phyloP scores from a whole-genome alignment of 148 eudicot genomes.

The Rhododendron kiyosumense region DNA sequence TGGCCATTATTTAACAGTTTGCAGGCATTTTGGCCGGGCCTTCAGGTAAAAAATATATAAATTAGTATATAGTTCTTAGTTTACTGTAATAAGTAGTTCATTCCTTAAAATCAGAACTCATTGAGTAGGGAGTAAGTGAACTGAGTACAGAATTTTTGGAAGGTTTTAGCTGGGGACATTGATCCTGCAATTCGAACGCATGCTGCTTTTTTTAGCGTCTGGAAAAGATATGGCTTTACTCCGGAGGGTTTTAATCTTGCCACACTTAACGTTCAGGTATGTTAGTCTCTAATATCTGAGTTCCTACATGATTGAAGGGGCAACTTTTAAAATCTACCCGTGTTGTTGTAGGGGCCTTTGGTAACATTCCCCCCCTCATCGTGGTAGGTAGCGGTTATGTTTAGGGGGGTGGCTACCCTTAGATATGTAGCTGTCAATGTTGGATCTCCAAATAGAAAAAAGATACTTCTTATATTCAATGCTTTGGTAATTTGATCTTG shows the following conservation, averaged over 20 bases:
- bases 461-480: background rate
- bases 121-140: slow-evolving; percentile 24
- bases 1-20: slow-evolving; percentile 98
- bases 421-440: background rate
- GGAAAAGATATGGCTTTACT: slow-evolving; percentile 94
- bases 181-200: slow-evolving; percentile 97
- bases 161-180: slow-evolving; percentile 98
- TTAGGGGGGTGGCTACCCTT: background rate
- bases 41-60: slow-evolving; percentile 53
- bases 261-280: slow-evolving; percentile 85
- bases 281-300: slow-evolving; percentile 3
- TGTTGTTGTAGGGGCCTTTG: background rate
- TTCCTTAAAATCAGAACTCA: slow-evolving; percentile 9
- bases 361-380: background rate
- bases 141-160: slow-evolving; percentile 27
- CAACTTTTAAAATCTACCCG: background rate
- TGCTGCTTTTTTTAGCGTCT: slow-evolving; percentile 93
- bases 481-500: background rate
- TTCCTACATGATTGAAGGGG: background rate
- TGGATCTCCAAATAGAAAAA: background rate
- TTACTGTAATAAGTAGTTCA: slow-evolving; percentile 8
- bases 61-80: background rate
- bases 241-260: slow-evolving; percentile 99
- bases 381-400: background rate
- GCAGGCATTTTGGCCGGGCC: slow-evolving; percentile 99